Evolutionary conservation across 176 grass and related monocot species (phyloP).

Genomic region (Cymbopogon citratus): DNA sequence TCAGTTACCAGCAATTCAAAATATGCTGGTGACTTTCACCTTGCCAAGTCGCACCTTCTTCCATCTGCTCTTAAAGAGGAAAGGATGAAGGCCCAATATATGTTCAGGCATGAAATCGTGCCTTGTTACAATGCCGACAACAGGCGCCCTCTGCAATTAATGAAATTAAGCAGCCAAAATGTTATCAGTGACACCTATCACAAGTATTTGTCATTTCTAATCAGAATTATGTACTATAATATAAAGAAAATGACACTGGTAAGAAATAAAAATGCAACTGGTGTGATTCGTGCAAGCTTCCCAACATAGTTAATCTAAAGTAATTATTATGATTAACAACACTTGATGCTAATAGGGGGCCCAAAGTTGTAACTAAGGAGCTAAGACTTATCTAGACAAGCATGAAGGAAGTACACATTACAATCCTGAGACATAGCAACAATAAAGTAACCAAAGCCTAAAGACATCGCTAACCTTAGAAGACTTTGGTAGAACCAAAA

Average conservation of each 20-base stretch:
- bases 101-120: slow-evolving; percentile 95
- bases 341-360: background rate
- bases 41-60: slow-evolving; percentile 67
- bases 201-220: background rate
- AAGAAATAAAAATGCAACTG: background rate
- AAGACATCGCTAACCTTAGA: slow-evolving; percentile 42
- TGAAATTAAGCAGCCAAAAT: background rate
- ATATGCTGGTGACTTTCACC: slow-evolving; percentile 39
- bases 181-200: background rate
- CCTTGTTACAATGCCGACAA: slow-evolving; percentile 81
- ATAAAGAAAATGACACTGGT: background rate
- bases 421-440: background rate
- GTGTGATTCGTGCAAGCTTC: background rate
- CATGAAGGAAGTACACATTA: background rate
- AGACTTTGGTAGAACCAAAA: slow-evolving; percentile 86
- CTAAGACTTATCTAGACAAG: background rate
- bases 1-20: slow-evolving; percentile 14
- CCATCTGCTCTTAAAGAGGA: slow-evolving; percentile 69
- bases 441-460: background rate
- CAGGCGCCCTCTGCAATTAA: slow-evolving; percentile 56
- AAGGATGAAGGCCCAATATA: slow-evolving; percentile 66
- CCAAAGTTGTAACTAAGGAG: background rate
- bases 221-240: background rate
- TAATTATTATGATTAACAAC: background rate
- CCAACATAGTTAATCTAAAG: background rate